Evolutionary conservation across 768 basidiomycete genomes (phyloP).

Genomic region (Lactarius sanguifluus): DNA sequence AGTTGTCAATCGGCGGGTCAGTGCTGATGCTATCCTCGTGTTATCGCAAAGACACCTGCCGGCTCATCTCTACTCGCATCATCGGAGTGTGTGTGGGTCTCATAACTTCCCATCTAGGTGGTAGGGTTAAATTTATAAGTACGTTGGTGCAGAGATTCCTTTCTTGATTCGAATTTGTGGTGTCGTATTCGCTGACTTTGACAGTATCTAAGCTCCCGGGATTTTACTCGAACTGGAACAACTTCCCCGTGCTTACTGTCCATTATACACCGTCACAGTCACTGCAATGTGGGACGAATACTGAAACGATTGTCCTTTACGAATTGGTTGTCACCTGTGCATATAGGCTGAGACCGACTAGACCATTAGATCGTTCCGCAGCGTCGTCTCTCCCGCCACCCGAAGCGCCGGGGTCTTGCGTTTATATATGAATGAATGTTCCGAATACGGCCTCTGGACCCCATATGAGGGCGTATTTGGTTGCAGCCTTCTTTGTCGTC

Average conservation of each 20-base stretch:
- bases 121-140: neutral
- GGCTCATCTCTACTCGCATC: neutral
- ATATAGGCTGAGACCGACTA: neutral
- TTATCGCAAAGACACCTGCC: neutral
- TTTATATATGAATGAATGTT: neutral
- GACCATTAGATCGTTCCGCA: neutral
- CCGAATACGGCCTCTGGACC: neutral
- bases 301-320: neutral
- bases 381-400: neutral
- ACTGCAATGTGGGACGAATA: neutral
- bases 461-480: neutral
- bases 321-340: neutral
- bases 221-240: neutral
- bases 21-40: neutral
- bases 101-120: neutral
- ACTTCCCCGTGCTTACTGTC: neutral
- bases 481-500: slow-evolving; percentile 13
- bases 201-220: neutral
- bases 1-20: neutral
- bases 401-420: neutral
- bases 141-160: neutral
- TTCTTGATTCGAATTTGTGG: neutral
- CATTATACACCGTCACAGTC: neutral
- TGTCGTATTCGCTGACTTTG: neutral
- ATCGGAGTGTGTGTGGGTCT: neutral